These are phyloP conservation scores for Magnusiomyces sp. DNA, from an alignment of 1,139 yeast genomes.

Conservation along the genomic window DNA sequence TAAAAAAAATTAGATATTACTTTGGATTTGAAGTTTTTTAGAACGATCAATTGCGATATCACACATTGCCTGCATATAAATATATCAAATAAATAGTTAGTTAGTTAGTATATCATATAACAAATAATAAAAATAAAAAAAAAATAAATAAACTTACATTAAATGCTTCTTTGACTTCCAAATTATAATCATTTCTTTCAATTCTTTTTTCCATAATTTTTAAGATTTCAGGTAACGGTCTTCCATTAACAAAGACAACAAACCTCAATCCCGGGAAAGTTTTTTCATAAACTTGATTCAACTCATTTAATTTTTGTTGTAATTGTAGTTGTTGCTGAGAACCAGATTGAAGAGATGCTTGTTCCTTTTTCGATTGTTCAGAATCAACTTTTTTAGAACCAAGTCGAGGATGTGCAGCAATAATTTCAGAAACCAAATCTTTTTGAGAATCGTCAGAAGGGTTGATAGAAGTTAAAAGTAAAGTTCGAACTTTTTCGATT, in stretches of 20 bases:
- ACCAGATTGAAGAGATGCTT: conserved; percentile 51
- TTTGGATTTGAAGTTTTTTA: conserved; percentile 17
- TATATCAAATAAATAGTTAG: no score
- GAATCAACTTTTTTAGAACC: conserved; percentile 53
- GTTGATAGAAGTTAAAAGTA: conserved; percentile 31
- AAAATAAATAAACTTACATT: conserved; percentile 32
- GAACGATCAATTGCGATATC: conserved; percentile 80
- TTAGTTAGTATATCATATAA: conserved; percentile 2
- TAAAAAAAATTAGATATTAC: background rate
- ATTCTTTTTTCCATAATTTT: conserved; percentile 57
- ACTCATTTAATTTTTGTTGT: conserved; percentile 38
- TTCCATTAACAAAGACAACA: conserved; percentile 87
- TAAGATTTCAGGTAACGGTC: conserved; percentile 59
- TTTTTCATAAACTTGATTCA: conserved; percentile 58
- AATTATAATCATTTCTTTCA: conserved; percentile 39
- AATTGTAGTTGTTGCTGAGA: conserved; percentile 37
- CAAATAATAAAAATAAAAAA: background rate
- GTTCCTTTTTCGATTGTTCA: conserved; percentile 62
- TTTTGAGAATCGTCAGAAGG: background rate
- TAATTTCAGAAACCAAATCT: conserved; percentile 25
- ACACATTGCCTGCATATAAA: conserved; percentile 58
- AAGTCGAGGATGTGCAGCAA: conserved; percentile 86
- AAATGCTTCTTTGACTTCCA: conserved; percentile 61
- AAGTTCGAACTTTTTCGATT: conserved; percentile 42
- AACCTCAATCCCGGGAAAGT: conserved; percentile 76